Evolutionary conservation across 2,329 filamentous ascomycete species (phyloP).

Genomic region (Bimuria novae-zelandiae): DNA sequence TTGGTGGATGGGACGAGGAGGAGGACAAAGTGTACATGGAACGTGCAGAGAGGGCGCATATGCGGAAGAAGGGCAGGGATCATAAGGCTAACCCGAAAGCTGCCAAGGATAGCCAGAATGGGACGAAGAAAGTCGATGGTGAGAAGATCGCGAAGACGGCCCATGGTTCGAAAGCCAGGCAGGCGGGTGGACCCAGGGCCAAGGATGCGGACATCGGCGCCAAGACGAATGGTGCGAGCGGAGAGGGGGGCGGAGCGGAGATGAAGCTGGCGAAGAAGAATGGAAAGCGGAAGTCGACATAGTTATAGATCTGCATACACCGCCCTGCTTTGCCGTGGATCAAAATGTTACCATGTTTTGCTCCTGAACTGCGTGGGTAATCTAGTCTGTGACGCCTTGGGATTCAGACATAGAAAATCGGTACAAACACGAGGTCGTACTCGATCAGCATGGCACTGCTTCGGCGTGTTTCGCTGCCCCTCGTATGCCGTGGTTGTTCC

Average conservation of each 20-base stretch:
- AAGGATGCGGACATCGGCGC: slow-evolving; percentile 16
- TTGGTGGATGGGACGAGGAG: slow-evolving; percentile 57
- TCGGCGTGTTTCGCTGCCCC: too few relatives aligned
- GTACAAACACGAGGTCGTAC: too few relatives aligned
- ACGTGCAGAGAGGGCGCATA: slow-evolving; percentile 47
- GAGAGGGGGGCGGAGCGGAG: slow-evolving; percentile 13
- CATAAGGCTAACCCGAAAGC: slow-evolving; percentile 42
- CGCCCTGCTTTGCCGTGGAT: background rate
- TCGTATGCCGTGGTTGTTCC: background rate
- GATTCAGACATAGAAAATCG: too few relatives aligned
- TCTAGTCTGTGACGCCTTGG: too few relatives aligned
- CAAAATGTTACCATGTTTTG: background rate
- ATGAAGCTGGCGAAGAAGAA: slow-evolving; percentile 16
- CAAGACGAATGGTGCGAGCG: slow-evolving; percentile 14
- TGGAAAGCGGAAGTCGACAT: slow-evolving; percentile 14
- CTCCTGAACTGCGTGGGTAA: too few relatives aligned
- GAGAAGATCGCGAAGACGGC: too few relatives aligned
- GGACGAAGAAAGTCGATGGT: background rate
- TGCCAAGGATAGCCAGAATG: slow-evolving; percentile 23
- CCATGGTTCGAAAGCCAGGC: slow-evolving; percentile 5
- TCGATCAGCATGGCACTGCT: too few relatives aligned
- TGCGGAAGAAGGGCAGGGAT: slow-evolving; percentile 55
- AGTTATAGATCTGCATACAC: background rate
- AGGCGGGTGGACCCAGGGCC: slow-evolving; percentile 13
- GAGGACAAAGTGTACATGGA: slow-evolving; percentile 56